Percentiles rank a stretch among this genome's conserved stretches.
phyloP scores from a whole-genome alignment of 441 rosid genomes.

The Macaranga tanarius region DNA sequence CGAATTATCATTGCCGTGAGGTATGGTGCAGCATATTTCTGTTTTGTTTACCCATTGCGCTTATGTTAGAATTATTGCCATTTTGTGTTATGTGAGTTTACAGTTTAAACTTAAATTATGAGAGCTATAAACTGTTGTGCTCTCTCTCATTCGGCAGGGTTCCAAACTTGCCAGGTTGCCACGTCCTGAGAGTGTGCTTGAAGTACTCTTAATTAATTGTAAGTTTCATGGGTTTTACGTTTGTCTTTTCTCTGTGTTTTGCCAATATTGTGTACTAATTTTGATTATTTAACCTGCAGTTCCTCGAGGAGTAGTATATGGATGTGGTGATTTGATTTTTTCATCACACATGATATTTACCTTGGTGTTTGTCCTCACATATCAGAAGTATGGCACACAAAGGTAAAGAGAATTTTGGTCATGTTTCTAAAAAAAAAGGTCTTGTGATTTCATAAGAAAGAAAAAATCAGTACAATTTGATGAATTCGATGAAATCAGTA shows the following conservation, averaged over 20 bases:
- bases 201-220: conserved; percentile 84
- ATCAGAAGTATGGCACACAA: conserved; percentile 85
- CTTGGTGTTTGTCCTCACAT: conserved; percentile 85
- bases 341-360: conserved; percentile 99
- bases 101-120: not conserved
- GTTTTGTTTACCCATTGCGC: conserved; percentile 1
- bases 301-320: conserved; percentile 85
- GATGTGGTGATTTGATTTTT: conserved; percentile 98
- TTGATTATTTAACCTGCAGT: conserved; percentile 53
- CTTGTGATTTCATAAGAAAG: not conserved
- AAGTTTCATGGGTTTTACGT: conserved; percentile 26
- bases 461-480: not conserved
- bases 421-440: not conserved
- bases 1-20: conserved; percentile 98
- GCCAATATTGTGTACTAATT: conserved; percentile 26
- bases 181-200: conserved; percentile 63
- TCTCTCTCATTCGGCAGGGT: conserved; percentile 54
- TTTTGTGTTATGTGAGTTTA: not conserved
- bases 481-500: not conserved
- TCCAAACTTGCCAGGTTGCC: conserved; percentile 86
- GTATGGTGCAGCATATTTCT: conserved; percentile 35
- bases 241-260: conserved; percentile 12
- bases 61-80: not conserved
- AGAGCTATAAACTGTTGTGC: conserved; percentile 1
- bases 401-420: conserved; percentile 50